These are phyloP conservation scores for Fusarium camptoceras DNA, from an alignment of 2,329 filamentous ascomycete genomes.

Conservation along the genomic window DNA sequence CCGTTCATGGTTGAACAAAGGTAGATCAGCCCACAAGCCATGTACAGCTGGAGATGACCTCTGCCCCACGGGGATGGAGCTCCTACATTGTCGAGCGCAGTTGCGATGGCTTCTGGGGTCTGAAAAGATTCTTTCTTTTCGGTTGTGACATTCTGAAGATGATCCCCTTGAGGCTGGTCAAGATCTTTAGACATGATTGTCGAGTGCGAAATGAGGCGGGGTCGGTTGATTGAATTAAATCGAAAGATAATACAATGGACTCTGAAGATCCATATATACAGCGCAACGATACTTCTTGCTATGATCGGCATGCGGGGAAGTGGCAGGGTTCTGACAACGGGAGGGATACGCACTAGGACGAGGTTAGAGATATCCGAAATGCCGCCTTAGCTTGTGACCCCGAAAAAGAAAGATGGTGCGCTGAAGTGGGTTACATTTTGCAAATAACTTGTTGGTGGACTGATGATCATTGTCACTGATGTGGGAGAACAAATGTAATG, in stretches of 20 bases:
- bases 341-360: neutral
- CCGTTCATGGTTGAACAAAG: constrained; percentile 57
- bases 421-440: neutral
- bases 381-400: neutral
- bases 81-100: neutral
- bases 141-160: neutral
- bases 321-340: neutral
- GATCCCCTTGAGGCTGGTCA: neutral
- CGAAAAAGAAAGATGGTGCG: neutral
- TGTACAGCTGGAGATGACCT: constrained; percentile 29
- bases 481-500: neutral
- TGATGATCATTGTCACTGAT: neutral
- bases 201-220: neutral
- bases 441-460: neutral
- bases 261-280: neutral
- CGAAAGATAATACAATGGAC: neutral
- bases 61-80: constrained; percentile 7
- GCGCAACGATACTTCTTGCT: neutral
- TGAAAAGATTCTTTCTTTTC: neutral
- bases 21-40: constrained; percentile 42
- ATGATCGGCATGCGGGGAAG: neutral
- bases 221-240: neutral
- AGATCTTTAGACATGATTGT: neutral
- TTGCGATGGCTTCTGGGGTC: neutral
- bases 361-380: neutral